Evolutionary conservation across 108 stramenopile genomes (phyloP).

Genomic region (Mediolabrus comicus): DNA sequence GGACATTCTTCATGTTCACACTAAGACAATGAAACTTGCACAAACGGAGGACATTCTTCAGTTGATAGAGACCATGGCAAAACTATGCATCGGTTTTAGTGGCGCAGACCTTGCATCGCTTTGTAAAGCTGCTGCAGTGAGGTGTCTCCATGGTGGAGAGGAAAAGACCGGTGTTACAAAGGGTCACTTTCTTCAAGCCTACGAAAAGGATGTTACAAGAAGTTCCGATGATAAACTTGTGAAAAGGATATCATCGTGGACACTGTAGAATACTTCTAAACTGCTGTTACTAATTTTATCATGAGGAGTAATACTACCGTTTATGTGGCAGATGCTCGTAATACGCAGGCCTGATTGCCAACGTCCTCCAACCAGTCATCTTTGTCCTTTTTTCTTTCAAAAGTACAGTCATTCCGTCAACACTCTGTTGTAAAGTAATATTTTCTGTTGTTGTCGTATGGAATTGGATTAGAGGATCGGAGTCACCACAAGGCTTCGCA

Average conservation of each 20-base stretch:
- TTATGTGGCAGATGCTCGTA: constrained; percentile 60
- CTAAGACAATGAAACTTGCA: constrained; percentile 53
- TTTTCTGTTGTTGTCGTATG: constrained; percentile 89
- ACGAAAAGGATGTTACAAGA: constrained; percentile 37
- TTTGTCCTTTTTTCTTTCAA: constrained; percentile 71
- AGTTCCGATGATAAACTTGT: constrained; percentile 60
- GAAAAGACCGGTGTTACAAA: constrained; percentile 19
- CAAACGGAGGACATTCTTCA: constrained; percentile 3
- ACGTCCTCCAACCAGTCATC: constrained; percentile 75
- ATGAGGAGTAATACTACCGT: neutral
- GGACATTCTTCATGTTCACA: constrained; percentile 67
- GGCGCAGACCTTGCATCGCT: constrained; percentile 85
- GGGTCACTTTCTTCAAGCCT: constrained; percentile 54
- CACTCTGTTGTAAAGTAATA: constrained; percentile 70
- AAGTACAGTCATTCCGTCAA: constrained; percentile 36
- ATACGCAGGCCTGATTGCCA: constrained; percentile 82
- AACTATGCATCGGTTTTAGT: constrained; percentile 67
- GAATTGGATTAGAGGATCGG: constrained; percentile 81
- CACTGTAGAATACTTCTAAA: neutral
- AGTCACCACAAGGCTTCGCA: constrained; percentile 66
- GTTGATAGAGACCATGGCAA: constrained; percentile 39
- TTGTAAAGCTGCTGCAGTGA: constrained; percentile 75
- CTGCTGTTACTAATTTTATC: neutral
- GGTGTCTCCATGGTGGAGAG: constrained; percentile 45
- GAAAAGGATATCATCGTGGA: constrained; percentile 45